Evolutionary conservation across 2,329 filamentous ascomycete species (phyloP).

Genomic region (Neopestalotiopsis sp.): DNA sequence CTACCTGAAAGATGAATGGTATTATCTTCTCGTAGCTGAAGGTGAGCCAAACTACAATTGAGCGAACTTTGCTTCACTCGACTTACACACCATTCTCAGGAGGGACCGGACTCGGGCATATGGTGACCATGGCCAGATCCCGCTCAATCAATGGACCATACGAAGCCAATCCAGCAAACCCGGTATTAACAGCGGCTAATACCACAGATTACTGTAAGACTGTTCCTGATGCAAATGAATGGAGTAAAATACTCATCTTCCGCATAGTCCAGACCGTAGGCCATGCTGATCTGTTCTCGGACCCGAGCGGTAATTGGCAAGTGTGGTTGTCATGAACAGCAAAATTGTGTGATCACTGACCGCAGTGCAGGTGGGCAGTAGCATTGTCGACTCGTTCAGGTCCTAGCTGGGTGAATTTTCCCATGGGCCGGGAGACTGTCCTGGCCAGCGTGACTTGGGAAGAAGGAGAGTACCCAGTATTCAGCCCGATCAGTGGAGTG

Average conservation of each 20-base stretch:
- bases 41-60: conserved; percentile 31
- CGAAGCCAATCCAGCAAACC: conserved; percentile 47
- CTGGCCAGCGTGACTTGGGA: conserved; percentile 46
- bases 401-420: conserved; percentile 42
- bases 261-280: conserved; percentile 55
- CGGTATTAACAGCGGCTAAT: conserved; percentile 51
- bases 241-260: background rate
- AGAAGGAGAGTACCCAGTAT: conserved; percentile 40
- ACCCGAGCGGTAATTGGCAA: conserved; percentile 45
- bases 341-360: conserved; percentile 12
- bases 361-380: conserved; percentile 42
- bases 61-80: background rate
- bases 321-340: background rate
- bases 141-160: conserved; percentile 50
- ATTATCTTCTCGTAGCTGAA: conserved; percentile 60
- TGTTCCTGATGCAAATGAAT: background rate
- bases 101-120: conserved; percentile 55
- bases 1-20: conserved; percentile 55
- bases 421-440: conserved; percentile 51
- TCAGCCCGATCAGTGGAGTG: conserved; percentile 39
- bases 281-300: conserved; percentile 63
- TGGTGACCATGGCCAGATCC: conserved; percentile 54
- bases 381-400: conserved; percentile 47
- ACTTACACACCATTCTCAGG: conserved; percentile 28
- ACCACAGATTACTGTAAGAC: conserved; percentile 46